These are phyloP conservation scores for Auxenochlorella pyrenoidosa DNA, from an alignment of 139 green algal genomes.

Conservation along the genomic window DNA sequence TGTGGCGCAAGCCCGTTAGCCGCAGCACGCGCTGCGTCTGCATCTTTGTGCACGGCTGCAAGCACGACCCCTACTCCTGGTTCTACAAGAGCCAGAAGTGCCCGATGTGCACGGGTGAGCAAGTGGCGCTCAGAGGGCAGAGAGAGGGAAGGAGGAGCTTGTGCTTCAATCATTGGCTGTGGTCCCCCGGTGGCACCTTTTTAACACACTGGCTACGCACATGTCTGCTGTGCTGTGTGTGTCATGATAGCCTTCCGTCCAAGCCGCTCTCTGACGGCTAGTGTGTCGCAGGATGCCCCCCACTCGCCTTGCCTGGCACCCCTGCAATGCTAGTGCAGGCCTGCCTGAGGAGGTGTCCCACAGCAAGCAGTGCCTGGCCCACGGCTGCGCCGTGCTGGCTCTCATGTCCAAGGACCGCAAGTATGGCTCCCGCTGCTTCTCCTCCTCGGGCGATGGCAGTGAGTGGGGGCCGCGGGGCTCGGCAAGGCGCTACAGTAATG, in stretches of 20 bases:
- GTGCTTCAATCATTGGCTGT: no score
- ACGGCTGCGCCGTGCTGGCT: constrained; percentile 28
- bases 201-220: no score
- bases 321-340: neutral
- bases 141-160: no score
- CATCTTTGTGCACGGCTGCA: constrained; percentile 21
- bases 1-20: neutral
- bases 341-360: constrained; percentile 33
- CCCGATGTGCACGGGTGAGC: neutral
- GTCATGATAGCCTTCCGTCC: no score
- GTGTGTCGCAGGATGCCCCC: no score
- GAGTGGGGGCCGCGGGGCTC: neutral
- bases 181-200: no score
- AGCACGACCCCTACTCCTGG: constrained; percentile 17
- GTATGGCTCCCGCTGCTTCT: constrained; percentile 15
- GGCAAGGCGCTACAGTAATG: no score
- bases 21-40: neutral
- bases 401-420: constrained; percentile 6
- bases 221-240: no score
- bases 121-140: no score
- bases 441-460: neutral
- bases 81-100: constrained; percentile 20
- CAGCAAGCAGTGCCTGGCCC: constrained; percentile 36
- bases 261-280: no score
- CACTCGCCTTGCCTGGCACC: no score